These are phyloP conservation scores for Camelina laxa DNA, from an alignment of 345 rosid species.

Conservation along the genomic window DNA sequence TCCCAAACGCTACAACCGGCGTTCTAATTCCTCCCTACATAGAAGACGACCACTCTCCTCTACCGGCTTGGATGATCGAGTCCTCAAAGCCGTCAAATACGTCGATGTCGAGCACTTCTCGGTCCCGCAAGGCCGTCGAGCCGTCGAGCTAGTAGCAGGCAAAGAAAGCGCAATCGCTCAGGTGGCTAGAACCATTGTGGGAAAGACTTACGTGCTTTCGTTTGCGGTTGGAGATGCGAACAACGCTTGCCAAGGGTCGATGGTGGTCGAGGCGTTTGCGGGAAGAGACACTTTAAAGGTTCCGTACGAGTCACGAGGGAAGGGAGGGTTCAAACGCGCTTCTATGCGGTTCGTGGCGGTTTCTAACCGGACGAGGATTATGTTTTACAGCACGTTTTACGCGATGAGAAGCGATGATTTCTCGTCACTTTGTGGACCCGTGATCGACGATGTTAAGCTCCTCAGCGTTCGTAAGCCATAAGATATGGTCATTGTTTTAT, in stretches of 20 bases:
- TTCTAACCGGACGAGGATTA: conserved; percentile 58
- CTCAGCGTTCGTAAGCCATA: conserved; percentile 50
- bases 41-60: conserved; percentile 79
- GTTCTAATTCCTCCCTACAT: conserved; percentile 78
- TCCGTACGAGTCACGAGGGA: conserved; percentile 70
- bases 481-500: conserved; percentile 1
- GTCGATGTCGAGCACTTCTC: conserved; percentile 69
- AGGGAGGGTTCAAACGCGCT: conserved; percentile 76
- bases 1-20: conserved; percentile 75
- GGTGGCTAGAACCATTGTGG: conserved; percentile 57
- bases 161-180: conserved; percentile 90
- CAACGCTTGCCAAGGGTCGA: conserved; percentile 71
- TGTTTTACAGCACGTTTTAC: conserved; percentile 80
- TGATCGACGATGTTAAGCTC: conserved; percentile 74
- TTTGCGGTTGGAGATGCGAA: conserved; percentile 78
- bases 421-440: conserved; percentile 83
- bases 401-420: conserved; percentile 73
- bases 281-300: conserved; percentile 61
- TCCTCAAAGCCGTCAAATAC: conserved; percentile 93
- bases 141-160: conserved; percentile 80
- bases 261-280: conserved; percentile 82
- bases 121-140: conserved; percentile 69
- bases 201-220: conserved; percentile 62
- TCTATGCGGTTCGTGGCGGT: conserved; percentile 57
- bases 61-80: conserved; percentile 82